Evolutionary conservation across 192 early-diverging fungal genomes (phyloP).

Genomic region (Rhizoclosmatium sp.): DNA sequence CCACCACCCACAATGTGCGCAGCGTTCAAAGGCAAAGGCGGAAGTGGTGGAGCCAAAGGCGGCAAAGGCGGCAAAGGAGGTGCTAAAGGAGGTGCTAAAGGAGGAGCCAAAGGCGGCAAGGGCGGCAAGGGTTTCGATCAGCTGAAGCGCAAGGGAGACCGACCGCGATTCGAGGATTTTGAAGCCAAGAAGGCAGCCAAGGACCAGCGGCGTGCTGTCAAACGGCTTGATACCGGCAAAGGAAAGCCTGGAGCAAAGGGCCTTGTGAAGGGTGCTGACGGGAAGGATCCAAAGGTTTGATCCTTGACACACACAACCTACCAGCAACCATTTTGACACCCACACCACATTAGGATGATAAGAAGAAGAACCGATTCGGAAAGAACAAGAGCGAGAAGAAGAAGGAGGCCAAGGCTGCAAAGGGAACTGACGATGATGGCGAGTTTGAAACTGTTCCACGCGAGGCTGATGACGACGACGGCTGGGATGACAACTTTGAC

Average conservation of each 20-base stretch:
- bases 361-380: neutral
- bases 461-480: conserved; percentile 44
- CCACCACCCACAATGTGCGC: neutral
- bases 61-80: neutral
- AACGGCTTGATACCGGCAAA: neutral
- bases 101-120: neutral
- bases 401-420: conserved; percentile 10
- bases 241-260: conserved; percentile 21
- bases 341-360: neutral
- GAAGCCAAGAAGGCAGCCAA: conserved; percentile 28
- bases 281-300: neutral
- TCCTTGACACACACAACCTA: no score
- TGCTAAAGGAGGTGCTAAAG: neutral
- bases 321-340: neutral
- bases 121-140: neutral
- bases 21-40: neutral
- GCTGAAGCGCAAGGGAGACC: neutral
- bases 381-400: neutral
- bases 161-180: conserved; percentile 31
- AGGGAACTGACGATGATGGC: conserved; percentile 37
- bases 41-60: neutral
- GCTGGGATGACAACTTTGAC: conserved; percentile 46
- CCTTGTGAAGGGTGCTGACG: neutral
- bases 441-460: conserved; percentile 54
- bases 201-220: neutral